Base-by-base conservation (phyloP, 805 yeast genomes). In the Cyberlindnera japonica region DNA sequence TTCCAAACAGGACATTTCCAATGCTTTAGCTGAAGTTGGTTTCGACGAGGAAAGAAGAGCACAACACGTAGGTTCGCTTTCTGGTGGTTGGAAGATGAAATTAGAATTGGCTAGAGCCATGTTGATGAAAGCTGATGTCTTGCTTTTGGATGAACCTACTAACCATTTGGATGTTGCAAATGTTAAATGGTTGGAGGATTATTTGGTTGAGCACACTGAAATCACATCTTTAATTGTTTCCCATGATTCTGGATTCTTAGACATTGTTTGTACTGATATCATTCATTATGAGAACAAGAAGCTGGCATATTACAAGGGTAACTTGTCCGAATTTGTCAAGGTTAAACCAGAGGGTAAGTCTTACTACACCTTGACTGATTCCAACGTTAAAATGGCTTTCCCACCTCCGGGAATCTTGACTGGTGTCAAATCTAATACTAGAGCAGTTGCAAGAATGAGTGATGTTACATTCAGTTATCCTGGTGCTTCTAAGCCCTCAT, bases 21-120 rank as follows among this genome's bases (percentile, higher is more conserved):
- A 58, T 1, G 96, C 96, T 20, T 74, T 91, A 45, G 79, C 69
- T 33, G 78, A 77, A 37, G 98, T 91, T 63, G 98, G 98, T 3
- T 91, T 91, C 64, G 82, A 93, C 51, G 93, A 83, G 41, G 91
- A 82, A 59, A 81, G 96, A 70, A 77, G 95, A 62, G 75, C 77
- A 22, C 97, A 90, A 68, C 77, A 86, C 34, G 96, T 93, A 43
- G 96, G 96, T 28, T 86, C 97, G 2, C 71, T 91, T 44, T 87
- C 96, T 32, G 99, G 99, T 66, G 99, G 99, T 65, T 91, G 99
- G 99, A 93, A 93, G 69, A 91, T 91, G 99, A 91, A 91, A 69
- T 76, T 91, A 53, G 98, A 90, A 68, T 74, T 91, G 58, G 99
- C 98, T n/a, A 83, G 97, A 70, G 99, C 98, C 26, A 90, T 91